phyloP scores from a whole-genome alignment of 129 eudicot genomes.

The Kitagawia praeruptora region DNA sequence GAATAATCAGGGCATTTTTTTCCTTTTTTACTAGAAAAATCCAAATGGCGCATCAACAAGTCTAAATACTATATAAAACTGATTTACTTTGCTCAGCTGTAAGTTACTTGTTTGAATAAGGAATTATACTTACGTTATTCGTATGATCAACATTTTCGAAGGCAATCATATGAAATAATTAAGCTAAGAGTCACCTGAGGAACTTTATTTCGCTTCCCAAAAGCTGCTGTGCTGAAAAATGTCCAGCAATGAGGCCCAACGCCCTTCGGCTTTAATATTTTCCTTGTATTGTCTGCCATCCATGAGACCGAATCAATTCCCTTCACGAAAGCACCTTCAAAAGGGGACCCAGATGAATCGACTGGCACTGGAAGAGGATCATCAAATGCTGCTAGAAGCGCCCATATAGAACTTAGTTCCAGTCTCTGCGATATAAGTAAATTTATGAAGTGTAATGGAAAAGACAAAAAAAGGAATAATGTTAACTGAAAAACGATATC shows the following conservation, averaged over 20 bases:
- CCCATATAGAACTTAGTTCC: conserved; percentile 91
- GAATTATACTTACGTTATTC: too few species aligned
- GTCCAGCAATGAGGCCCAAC: conserved; percentile 84
- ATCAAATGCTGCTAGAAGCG: conserved; percentile 92
- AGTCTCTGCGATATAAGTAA: conserved; percentile 43
- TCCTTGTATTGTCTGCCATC: conserved; percentile 83
- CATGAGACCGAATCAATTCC: conserved; percentile 82
- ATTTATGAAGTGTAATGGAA: background rate
- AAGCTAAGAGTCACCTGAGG: conserved; percentile 60
- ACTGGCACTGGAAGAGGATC: conserved; percentile 80
- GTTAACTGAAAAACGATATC: background rate
- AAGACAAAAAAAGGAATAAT: background rate
- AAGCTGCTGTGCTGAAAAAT: conserved; percentile 72
- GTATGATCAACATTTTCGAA: background rate
- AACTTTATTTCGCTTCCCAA: conserved; percentile 83
- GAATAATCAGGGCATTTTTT: background rate
- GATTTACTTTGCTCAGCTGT: background rate
- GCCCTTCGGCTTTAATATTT: conserved; percentile 39
- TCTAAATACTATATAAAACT: background rate
- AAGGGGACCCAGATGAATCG: conserved; percentile 30
- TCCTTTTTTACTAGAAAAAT: background rate
- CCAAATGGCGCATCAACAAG: background rate
- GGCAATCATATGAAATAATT: background rate
- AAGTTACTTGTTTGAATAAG: background rate
- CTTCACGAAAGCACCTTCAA: conserved; percentile 93